Base-by-base conservation (phyloP, 78 protist species). In the Emiliania huxleyi region DNA sequence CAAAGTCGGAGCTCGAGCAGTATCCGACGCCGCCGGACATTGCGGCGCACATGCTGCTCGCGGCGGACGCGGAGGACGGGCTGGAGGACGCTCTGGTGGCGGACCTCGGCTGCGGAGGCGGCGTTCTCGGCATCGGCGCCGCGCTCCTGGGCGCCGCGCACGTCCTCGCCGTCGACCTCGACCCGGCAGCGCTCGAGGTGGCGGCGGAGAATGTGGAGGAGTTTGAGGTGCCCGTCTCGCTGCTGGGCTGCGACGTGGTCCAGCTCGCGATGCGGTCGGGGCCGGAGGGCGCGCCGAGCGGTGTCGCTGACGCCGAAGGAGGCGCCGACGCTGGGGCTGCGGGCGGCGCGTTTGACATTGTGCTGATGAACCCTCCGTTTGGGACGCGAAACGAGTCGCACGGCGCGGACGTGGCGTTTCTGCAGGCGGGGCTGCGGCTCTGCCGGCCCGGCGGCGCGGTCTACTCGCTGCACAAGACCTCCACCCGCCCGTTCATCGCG, bases 321-420 rank as follows among this genome's bases (percentile, higher is more conserved):
- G 15, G 44, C 29, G 35, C 44, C 18, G 23, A n/a, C n/a, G n/a
- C n/a, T n/a, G n/a, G 81, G 35, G 18, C 44, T 40, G 15, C n/a
- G 81, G 29, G 81, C 8, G 48, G 48, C 18, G 2, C 48, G 6
- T 77, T 77, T 15, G 85, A 77, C 26, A 0, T 8, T 1, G 96
- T 96, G 52, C 4, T 96, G n/a, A 71, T 92, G 87, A 96, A 96
- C 91, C 97, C 97, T 21, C 97, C 97, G 5, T 96, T 96, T 85
- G 97, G 97, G 4, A 95, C 97, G 1, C 92, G 92, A 49, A 22
- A 49, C 1, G 90, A 77, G 18, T 40, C 43, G 35, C 37, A 77
- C 23, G 97, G 97, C 2, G 6, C 92, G 43, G 97, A 96, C 79
- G 69, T 95, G 92, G 23, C 56, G 33, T 96, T 96, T 56, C 88